Conservation (phyloP, 768 basidiomycete species). For the Trametes elegans region DNA sequence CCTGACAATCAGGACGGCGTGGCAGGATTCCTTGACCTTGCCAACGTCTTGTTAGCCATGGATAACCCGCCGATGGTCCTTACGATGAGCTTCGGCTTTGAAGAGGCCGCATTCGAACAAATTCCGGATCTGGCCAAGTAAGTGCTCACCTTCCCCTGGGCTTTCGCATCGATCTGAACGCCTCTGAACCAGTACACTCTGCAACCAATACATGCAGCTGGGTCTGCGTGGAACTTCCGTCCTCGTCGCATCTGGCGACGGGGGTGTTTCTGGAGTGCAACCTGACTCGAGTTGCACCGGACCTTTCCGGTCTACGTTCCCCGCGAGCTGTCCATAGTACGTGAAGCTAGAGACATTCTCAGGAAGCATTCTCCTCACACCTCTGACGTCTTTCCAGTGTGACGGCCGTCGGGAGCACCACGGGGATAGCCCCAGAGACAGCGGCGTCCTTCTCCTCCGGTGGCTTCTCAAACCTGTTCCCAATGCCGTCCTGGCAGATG, state of each 20-base stretch:
- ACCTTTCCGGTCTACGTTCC: constrained; percentile 36
- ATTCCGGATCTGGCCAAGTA: constrained; percentile 26
- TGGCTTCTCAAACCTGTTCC: constrained; percentile 32
- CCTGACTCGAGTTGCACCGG: constrained; percentile 39
- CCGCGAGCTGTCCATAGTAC: constrained; percentile 35
- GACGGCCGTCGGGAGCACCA: constrained; percentile 27
- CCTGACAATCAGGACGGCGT: constrained; percentile 28
- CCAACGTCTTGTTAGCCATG: constrained; percentile 28
- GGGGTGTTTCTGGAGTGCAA: constrained; percentile 34
- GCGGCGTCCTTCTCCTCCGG: constrained; percentile 29
- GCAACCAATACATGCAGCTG: constrained; percentile 35
- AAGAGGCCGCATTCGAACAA: constrained; percentile 29
- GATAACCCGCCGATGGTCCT: constrained; percentile 30
- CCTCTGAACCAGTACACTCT: constrained; percentile 28
- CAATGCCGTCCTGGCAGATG: constrained; percentile 24
- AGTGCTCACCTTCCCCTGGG: background rate
- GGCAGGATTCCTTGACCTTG: constrained; percentile 32
- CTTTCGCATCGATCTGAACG: background rate
- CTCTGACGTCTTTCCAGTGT: constrained; percentile 14
- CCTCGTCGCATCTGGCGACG: constrained; percentile 39
- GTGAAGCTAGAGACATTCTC: background rate
- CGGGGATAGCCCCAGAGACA: constrained; percentile 26
- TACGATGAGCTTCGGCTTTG: constrained; percentile 35
- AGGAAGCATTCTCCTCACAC: background rate
- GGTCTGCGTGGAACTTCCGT: constrained; percentile 36